phyloP scores from a whole-genome alignment of 768 basidiomycete species.

The Mycena vulgaris region DNA sequence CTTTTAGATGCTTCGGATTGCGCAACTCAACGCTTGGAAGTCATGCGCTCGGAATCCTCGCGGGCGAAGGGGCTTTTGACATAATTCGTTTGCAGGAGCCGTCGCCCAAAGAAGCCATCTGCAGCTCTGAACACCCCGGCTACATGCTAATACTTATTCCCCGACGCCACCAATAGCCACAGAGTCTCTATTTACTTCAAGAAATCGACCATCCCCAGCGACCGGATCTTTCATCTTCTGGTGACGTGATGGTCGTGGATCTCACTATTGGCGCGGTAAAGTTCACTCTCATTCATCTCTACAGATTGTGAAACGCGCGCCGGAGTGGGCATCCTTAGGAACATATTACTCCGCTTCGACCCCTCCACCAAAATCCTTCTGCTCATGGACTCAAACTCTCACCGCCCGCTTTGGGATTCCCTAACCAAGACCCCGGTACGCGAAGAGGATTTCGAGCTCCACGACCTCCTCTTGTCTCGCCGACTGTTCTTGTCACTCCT shows the following conservation, averaged over 20 bases:
- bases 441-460: too few species aligned
- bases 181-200: neutral
- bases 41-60: too few species aligned
- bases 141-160: neutral
- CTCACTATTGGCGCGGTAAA: neutral
- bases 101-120: neutral
- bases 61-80: neutral
- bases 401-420: too few species aligned
- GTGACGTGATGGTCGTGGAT: neutral
- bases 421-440: too few species aligned
- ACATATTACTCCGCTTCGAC: too few species aligned
- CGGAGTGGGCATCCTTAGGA: neutral
- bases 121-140: neutral
- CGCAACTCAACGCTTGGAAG: too few species aligned
- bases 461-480: too few species aligned
- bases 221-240: neutral
- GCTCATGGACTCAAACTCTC: too few species aligned
- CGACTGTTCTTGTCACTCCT: too few species aligned
- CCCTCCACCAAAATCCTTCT: too few species aligned
- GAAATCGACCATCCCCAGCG: neutral
- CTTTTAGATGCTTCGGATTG: too few species aligned
- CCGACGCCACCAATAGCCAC: neutral
- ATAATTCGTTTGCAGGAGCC: neutral
- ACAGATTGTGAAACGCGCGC: neutral
- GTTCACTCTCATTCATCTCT: neutral